Conservation (phyloP, 2,329 filamentous ascomycete species). For the Samsoniella hepiali region DNA sequence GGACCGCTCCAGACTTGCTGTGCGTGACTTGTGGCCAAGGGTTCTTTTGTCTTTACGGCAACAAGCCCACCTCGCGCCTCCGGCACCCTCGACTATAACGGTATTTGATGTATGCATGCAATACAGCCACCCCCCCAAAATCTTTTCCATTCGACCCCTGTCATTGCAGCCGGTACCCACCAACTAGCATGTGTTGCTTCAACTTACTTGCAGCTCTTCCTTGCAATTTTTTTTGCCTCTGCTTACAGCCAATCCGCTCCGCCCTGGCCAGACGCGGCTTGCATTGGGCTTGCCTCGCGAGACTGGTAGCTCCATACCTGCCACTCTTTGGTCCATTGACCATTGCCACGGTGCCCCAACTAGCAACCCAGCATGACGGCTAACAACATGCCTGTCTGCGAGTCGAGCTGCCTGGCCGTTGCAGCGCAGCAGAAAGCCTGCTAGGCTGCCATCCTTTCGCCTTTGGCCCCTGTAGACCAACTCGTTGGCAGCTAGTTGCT, state of each 20-base stretch:
- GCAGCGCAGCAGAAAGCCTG: background rate
- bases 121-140: conserved; percentile 26
- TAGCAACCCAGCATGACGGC: background rate
- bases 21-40: conserved; percentile 13
- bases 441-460: background rate
- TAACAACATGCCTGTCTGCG: background rate
- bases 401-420: background rate
- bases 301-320: conserved; percentile 6
- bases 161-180: conserved; percentile 19
- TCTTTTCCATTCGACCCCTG: conserved; percentile 20
- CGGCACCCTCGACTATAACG: conserved; percentile 27
- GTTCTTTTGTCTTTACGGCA: conserved; percentile 15
- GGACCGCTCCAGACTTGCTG: conserved; percentile 4
- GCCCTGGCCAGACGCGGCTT: conserved; percentile 13
- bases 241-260: conserved; percentile 7
- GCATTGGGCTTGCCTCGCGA: conserved; percentile 15
- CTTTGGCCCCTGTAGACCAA: background rate
- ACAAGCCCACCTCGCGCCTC: conserved; percentile 14
- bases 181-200: conserved; percentile 21
- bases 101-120: conserved; percentile 30
- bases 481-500: background rate
- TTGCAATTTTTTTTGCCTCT: background rate
- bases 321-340: conserved; percentile 6
- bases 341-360: background rate
- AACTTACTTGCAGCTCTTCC: conserved; percentile 11